Percentiles rank a stretch among this genome's conserved stretches.
phyloP scores from a whole-genome alignment of 805 yeast genomes.

The Ogataea philodendri region DNA sequence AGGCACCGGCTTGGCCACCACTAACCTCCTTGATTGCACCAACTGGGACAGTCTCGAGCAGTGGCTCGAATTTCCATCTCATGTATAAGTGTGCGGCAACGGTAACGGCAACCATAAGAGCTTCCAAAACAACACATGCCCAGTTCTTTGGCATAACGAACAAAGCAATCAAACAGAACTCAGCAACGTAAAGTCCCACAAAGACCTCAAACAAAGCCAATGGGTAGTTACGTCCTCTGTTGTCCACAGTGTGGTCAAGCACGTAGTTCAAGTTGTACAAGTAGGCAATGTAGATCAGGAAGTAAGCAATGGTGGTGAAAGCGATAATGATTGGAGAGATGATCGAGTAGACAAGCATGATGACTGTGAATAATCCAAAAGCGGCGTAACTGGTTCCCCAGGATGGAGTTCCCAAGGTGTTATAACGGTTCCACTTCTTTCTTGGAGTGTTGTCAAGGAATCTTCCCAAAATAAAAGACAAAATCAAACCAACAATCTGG shows the following conservation, averaged over 20 bases:
- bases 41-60: conserved; percentile 68
- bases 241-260: conserved; percentile 54
- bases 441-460: conserved; percentile 86
- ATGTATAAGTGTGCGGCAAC: conserved; percentile 57
- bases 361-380: conserved; percentile 70
- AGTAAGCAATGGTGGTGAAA: conserved; percentile 59
- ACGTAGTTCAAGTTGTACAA: conserved; percentile 66
- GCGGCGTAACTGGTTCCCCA: conserved; percentile 86
- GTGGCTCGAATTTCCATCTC: conserved; percentile 57
- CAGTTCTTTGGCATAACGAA: conserved; percentile 76
- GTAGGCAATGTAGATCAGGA: conserved; percentile 58
- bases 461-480: conserved; percentile 67
- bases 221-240: conserved; percentile 73
- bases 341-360: conserved; percentile 71
- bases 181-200: conserved; percentile 69
- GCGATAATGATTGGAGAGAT: conserved; percentile 73
- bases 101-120: conserved; percentile 55
- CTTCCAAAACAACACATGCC: conserved; percentile 75
- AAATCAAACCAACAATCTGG: conserved; percentile 69
- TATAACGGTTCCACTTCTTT: conserved; percentile 80
- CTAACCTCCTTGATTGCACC: conserved; percentile 53
- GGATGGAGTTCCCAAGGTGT: conserved; percentile 59
- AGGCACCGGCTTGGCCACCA: conserved; percentile 37
- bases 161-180: conserved; percentile 65
- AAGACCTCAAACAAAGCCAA: conserved; percentile 69